Percentiles rank a stretch among this genome's conserved stretches.
phyloP scores from a whole-genome alignment of 2,329 filamentous ascomycete species.

The Ampelomyces quisqualis region DNA sequence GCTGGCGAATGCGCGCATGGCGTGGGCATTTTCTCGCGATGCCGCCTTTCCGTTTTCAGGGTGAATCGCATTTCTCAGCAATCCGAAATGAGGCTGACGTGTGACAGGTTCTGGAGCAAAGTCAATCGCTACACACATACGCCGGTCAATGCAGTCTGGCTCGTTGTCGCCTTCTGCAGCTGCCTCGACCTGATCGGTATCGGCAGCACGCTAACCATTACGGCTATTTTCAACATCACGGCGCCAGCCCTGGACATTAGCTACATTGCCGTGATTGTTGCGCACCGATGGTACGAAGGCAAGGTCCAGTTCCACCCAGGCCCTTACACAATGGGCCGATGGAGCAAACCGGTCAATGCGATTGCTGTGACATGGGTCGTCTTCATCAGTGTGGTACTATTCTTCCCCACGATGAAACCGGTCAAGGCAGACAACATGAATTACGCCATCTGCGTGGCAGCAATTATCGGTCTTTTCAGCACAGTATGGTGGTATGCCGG shows the following conservation, averaged over 20 bases:
- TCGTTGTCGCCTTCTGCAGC: conserved; percentile 60
- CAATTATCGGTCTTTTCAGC: conserved; percentile 52
- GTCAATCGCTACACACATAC: conserved; percentile 58
- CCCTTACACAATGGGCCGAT: conserved; percentile 59
- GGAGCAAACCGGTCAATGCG: conserved; percentile 57
- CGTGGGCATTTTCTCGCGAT: conserved; percentile 62
- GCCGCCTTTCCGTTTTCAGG: conserved; percentile 61
- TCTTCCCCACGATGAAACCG: conserved; percentile 50
- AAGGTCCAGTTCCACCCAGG: conserved; percentile 58
- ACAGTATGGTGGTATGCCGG: conserved; percentile 49
- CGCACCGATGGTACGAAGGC: conserved; percentile 56
- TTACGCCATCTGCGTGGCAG: conserved; percentile 50
- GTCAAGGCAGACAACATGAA: conserved; percentile 52
- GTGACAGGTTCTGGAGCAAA: conserved; percentile 52
- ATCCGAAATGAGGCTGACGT: conserved; percentile 19
- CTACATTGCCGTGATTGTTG: conserved; percentile 62
- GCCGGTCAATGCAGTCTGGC: conserved; percentile 64
- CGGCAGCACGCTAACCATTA: conserved; percentile 54
- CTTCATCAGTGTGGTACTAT: conserved; percentile 64
- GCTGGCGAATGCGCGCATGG: conserved; percentile 64
- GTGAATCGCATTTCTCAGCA: conserved; percentile 37
- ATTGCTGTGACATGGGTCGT: conserved; percentile 62
- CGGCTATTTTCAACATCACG: conserved; percentile 52
- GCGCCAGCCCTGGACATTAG: conserved; percentile 53
- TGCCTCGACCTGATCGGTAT: conserved; percentile 56